Evolutionary conservation across 176 grass and related monocot species (phyloP), one percentile per base, ranked within the genome.

Genomic region (Musa acuminata): DNA sequence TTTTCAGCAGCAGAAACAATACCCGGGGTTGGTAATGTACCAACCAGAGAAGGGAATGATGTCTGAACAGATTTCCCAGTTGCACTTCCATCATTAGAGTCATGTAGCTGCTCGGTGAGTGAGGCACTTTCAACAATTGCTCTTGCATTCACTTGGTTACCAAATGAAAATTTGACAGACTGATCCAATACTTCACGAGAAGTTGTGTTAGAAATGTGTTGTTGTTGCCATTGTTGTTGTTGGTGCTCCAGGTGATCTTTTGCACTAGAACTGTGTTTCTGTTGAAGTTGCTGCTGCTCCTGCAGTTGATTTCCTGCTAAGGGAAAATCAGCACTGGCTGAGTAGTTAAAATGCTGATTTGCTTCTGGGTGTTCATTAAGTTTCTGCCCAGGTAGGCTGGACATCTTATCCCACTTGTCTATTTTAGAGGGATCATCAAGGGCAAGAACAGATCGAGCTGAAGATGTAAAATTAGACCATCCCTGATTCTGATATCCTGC

Each of bases 1-100:
- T 58, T 74, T 55, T 74, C 52, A 74, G 72, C 52, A 27, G 27
- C 2, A 52, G 72, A 55, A 74, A 9, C 72, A 77, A 53, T 35
- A 11, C 21, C 48, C 13, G 48, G 14, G 65, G 60, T 10, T 16
- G 58, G 57, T 65, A 77, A 13, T 66, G 60, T 64, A 51, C 58
- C 49, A 53, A 20, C 49, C 49, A 52, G 14, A 25, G 58, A 52
- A 77, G 48, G n/a, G 20, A 52, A 51, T 64, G 60, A 51, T 77
- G 75, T 17, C 60, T 24, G 58, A 65, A 76, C 16, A 63, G 75
- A 77, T 77, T 53, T 43, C 20, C 49, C 21, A 64, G 12, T 20
- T 64, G 53, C 60, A 77, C 21, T 60, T 52, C 43, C 49, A 51
- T 65, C 25, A 76, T 12, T 25, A 22, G 73, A 75, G n/a, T 75